Conservation (phyloP, 352 stramenopile genomes). For the Phytophthora ohioensis region DNA sequence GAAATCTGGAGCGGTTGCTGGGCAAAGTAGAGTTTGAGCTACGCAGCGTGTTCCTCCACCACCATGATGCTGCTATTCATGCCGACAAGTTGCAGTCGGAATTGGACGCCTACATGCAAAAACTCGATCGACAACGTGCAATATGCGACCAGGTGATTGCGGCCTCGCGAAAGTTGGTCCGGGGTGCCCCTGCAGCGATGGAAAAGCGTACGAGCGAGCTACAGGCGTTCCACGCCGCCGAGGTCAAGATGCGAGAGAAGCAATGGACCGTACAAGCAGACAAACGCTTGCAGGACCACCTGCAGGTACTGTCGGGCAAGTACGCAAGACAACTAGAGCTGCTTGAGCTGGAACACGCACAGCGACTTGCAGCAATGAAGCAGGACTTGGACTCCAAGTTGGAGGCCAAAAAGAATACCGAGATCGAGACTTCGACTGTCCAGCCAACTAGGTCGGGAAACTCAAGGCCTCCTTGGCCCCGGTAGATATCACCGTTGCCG, state of each 20-base stretch:
- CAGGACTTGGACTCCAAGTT: conserved; percentile 36
- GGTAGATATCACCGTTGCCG: background rate
- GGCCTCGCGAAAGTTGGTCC: conserved; percentile 32
- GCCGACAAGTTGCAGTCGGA: conserved; percentile 33
- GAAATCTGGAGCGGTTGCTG: conserved; percentile 45
- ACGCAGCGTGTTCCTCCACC: conserved; percentile 40
- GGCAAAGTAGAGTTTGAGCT: conserved; percentile 50
- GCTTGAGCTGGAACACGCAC: conserved; percentile 35
- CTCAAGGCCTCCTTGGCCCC: conserved; percentile 2
- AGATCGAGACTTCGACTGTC: conserved; percentile 50
- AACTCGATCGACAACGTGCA: conserved; percentile 17
- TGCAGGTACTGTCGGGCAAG: conserved; percentile 31
- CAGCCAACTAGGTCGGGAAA: conserved; percentile 45
- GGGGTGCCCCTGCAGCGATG: conserved; percentile 23
- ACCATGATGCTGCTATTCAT: conserved; percentile 38
- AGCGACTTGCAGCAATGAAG: conserved; percentile 36
- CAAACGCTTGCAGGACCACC: conserved; percentile 30
- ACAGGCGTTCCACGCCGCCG: conserved; percentile 38
- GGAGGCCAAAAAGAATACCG: conserved; percentile 39
- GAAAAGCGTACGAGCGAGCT: conserved; percentile 40
- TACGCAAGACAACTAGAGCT: conserved; percentile 36
- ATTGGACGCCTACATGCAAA: conserved; percentile 19
- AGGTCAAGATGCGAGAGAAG: conserved; percentile 47
- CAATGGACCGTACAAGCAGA: conserved; percentile 42
- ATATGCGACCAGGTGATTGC: conserved; percentile 49